phyloP scores from a whole-genome alignment of 495 filamentous ascomycete genomes.

The Daldinia grandis region DNA sequence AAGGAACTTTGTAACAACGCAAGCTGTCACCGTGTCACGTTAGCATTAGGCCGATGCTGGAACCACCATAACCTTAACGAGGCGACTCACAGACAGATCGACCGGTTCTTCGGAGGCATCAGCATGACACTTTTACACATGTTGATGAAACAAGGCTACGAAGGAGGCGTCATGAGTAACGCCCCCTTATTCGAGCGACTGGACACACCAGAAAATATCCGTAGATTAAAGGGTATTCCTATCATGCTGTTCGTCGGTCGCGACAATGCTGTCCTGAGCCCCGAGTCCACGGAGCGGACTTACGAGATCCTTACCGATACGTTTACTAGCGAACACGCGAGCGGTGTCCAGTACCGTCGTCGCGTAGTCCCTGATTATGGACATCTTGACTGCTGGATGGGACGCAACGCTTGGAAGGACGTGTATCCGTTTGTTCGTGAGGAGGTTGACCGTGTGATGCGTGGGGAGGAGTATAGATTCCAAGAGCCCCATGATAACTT shows the following conservation, averaged over 20 bases:
- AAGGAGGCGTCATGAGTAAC: slow-evolving; percentile 63
- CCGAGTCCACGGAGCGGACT: slow-evolving; percentile 64
- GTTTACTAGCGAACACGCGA: slow-evolving; percentile 49
- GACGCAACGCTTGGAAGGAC: slow-evolving; percentile 66
- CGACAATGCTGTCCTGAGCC: slow-evolving; percentile 68
- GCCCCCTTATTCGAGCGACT: slow-evolving; percentile 55
- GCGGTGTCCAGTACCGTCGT: slow-evolving; percentile 59
- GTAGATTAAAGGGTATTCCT: slow-evolving; percentile 62
- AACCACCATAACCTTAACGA: slow-evolving; percentile 70
- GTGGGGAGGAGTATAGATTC: slow-evolving; percentile 51
- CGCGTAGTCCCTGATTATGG: slow-evolving; percentile 69
- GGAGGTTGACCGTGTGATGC: slow-evolving; percentile 61
- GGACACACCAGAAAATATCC: slow-evolving; percentile 58
- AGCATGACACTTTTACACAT: slow-evolving; percentile 66
- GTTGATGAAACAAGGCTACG: slow-evolving; percentile 64
- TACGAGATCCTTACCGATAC: slow-evolving; percentile 64
- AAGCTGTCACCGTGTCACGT: slow-evolving; percentile 65
- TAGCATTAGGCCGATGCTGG: slow-evolving; percentile 73
- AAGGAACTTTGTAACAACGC: slow-evolving; percentile 70
- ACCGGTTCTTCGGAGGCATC: slow-evolving; percentile 68
- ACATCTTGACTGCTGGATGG: slow-evolving; percentile 74
- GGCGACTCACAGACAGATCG: slow-evolving; percentile 68
- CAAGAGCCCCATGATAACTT: slow-evolving; percentile 53
- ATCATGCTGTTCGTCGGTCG: slow-evolving; percentile 67
- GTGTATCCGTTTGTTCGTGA: slow-evolving; percentile 67